phyloP scores from a whole-genome alignment of 345 rosid genomes.

The Pistacia integerrima region DNA sequence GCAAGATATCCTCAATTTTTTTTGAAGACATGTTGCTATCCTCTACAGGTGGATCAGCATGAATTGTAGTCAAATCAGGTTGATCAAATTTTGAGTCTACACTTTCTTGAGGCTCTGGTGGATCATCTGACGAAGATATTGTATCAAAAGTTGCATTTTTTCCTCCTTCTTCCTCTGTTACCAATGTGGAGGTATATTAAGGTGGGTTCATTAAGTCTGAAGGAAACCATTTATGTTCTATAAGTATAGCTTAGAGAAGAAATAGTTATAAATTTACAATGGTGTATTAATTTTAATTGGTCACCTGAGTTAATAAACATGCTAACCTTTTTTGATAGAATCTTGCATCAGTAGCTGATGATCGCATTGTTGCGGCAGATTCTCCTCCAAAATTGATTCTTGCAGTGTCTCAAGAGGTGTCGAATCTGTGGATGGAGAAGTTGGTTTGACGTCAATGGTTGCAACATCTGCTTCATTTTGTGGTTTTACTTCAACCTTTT shows the following conservation, averaged over 20 bases:
- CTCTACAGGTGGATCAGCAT: constrained; percentile 2
- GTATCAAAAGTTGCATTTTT: constrained; percentile 13
- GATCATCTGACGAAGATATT: constrained; percentile 11
- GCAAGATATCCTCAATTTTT: constrained; percentile 10
- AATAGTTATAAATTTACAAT: neutral
- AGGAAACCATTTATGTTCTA: neutral
- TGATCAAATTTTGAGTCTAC: constrained; percentile 17
- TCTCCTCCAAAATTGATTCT: constrained; percentile 13
- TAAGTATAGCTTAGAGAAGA: neutral
- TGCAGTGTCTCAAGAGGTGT: constrained; percentile 14
- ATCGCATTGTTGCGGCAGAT: constrained; percentile 6
- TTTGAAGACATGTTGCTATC: constrained; percentile 1
- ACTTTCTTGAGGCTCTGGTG: constrained; percentile 21
- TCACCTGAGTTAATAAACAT: neutral
- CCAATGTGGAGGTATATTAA: neutral
- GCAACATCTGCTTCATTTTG: constrained; percentile 18
- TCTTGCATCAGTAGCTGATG: constrained; percentile 20
- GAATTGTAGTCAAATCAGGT: constrained; percentile 9
- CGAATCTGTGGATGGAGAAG: constrained; percentile 15
- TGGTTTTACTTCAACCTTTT: constrained; percentile 13
- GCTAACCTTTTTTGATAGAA: constrained; percentile 36
- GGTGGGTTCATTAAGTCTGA: neutral
- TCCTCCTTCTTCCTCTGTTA: constrained; percentile 26
- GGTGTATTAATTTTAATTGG: neutral
- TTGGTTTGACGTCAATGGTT: constrained; percentile 18